Conservation (phyloP, 805 yeast species). For the Ogataea haglerorum region DNA sequence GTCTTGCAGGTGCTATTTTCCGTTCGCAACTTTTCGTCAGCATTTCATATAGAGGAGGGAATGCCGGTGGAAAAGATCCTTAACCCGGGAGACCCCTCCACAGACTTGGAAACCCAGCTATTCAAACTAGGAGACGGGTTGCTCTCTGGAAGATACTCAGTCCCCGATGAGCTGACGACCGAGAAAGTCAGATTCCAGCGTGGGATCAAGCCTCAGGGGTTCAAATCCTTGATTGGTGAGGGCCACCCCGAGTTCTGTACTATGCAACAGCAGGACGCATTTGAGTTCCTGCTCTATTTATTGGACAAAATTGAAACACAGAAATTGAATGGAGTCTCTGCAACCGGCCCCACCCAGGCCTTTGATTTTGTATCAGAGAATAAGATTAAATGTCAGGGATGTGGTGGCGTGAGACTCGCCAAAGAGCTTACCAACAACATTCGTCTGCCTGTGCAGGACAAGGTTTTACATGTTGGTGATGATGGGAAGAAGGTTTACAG, state of each 20-base stretch:
- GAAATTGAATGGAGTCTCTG: constrained; percentile 32
- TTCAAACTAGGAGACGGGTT: constrained; percentile 79
- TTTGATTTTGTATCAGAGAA: constrained; percentile 66
- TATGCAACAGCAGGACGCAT: constrained; percentile 92
- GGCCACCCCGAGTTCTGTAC: constrained; percentile 81
- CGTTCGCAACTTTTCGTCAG: constrained; percentile 37
- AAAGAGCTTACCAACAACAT: constrained; percentile 59
- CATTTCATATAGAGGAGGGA: constrained; percentile 36
- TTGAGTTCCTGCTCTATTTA: constrained; percentile 76
- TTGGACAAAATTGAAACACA: constrained; percentile 57
- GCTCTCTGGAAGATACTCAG: constrained; percentile 66
- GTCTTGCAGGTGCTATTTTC: constrained; percentile 69
- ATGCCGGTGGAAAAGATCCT: constrained; percentile 33
- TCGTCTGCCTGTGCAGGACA: constrained; percentile 54
- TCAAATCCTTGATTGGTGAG: constrained; percentile 74
- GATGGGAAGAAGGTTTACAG: constrained; percentile 47
- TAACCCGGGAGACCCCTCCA: constrained; percentile 50
- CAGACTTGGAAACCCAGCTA: constrained; percentile 70
- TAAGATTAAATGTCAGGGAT: constrained; percentile 54
- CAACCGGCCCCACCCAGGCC: constrained; percentile 44
- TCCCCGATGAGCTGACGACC: constrained; percentile 44
- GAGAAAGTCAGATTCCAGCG: constrained; percentile 53
- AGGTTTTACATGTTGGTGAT: constrained; percentile 36
- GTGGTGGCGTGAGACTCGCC: constrained; percentile 58
- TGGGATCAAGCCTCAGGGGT: constrained; percentile 74